Evolutionary conservation across 495 filamentous ascomycete species (phyloP), one percentile per base, ranked within the genome.

Genomic region (Neurospora sp.): DNA sequence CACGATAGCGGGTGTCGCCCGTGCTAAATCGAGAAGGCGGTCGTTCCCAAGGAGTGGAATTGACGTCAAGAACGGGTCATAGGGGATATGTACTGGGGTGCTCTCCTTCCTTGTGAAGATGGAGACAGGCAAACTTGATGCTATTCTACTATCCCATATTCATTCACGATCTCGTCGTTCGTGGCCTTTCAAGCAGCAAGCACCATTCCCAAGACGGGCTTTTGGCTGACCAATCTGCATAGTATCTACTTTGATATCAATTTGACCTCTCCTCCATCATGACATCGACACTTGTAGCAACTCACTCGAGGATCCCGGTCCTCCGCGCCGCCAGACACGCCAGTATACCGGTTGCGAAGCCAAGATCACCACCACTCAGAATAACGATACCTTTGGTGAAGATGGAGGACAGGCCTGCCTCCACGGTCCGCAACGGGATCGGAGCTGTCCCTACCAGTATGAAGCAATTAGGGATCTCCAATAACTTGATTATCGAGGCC

Each of bases 401-500:
- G 28, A 34, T 66, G 28, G 54, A 9, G 7, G 28, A 66, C 54
- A 66, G 28, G 28, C 28, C 54, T 66, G 54, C 54, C 28, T 66
- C 54, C 54, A 66, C 54, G 8, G 54, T 66, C 15, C 54, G 28
- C 15, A 66, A 66, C 7, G 54, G 28, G 28, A 31, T 36, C 15
- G 54, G 7, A 38, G 31, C 48, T 9, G 54, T 24, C 34, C 24
- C 39, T 4, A 40, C 70, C 15, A 71, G 45, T 40, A 73, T 78
- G 45, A 74, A 73, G 31, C 77, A 77, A 10, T 69, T 79, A n/a
- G 76, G 75, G 0, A 83, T 89, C 71, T 83, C 85, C 73, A 86
- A 84, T 75, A 88, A 79, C 11, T 79, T 83, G 73, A 82, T 89
- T 76, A 83, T 84, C 69, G 84, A 83, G 13, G 82, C 80, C 10